phyloP scores from a whole-genome alignment of 352 stramenopile genomes.

The Pythium folliculosum region DNA sequence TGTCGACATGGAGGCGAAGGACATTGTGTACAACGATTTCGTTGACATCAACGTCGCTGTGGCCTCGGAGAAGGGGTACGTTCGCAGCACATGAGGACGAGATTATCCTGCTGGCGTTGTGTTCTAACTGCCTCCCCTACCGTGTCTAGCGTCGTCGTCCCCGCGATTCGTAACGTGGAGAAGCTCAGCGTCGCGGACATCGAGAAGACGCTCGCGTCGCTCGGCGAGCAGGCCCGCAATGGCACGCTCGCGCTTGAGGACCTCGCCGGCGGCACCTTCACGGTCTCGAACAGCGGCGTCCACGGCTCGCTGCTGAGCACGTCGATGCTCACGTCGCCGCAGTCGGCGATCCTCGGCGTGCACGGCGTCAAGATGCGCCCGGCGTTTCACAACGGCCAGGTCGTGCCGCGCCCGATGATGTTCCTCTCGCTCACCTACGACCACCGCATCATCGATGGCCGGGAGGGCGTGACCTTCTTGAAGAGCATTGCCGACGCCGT shows the following conservation, averaged over 20 bases:
- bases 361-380: slow-evolving; percentile 98
- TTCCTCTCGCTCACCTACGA: slow-evolving; percentile 99
- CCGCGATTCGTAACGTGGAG: slow-evolving; percentile 98
- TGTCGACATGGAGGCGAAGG: slow-evolving; percentile 97
- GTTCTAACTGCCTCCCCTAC: background rate
- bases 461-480: slow-evolving; percentile 99
- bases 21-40: slow-evolving; percentile 99
- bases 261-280: slow-evolving; percentile 98
- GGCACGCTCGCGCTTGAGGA: slow-evolving; percentile 86
- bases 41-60: slow-evolving; percentile 98
- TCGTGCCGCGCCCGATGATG: slow-evolving; percentile 99
- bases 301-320: slow-evolving; percentile 97
- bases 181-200: slow-evolving; percentile 96
- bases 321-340: slow-evolving; percentile 98
- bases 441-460: slow-evolving; percentile 99
- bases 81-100: background rate
- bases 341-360: slow-evolving; percentile 98
- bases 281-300: slow-evolving; percentile 98
- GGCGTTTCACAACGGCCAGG: slow-evolving; percentile 90
- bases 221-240: slow-evolving; percentile 75
- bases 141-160: slow-evolving; percentile 92
- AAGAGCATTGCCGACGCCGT: slow-evolving; percentile 98
- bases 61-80: slow-evolving; percentile 89
- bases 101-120: background rate
- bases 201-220: slow-evolving; percentile 93